Evolutionary conservation across 768 basidiomycete genomes (phyloP).

Genomic region (Rhizopogon salebrosus): DNA sequence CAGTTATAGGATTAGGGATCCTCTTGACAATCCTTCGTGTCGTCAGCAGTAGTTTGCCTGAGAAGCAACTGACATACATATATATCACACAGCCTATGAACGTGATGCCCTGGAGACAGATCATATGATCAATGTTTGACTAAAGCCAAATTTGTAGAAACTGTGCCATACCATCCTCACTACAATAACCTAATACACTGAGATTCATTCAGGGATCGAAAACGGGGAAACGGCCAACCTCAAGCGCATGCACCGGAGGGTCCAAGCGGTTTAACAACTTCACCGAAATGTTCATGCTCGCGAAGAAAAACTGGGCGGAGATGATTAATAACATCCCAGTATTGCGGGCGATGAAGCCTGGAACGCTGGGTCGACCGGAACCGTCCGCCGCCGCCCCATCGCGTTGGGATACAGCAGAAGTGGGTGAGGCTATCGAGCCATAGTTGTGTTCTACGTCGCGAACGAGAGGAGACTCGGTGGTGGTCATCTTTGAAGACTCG

Average conservation of each 20-base stretch:
- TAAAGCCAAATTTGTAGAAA: not conserved
- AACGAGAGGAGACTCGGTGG: not conserved
- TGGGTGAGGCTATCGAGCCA: not conserved
- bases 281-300: conserved; percentile 57
- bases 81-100: conserved; percentile 46
- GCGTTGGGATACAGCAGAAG: not conserved
- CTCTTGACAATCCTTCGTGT: conserved; percentile 30
- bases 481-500: not conserved
- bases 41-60: not conserved
- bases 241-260: conserved; percentile 50
- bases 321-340: conserved; percentile 56
- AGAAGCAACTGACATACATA: conserved; percentile 32
- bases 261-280: conserved; percentile 56
- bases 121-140: not conserved
- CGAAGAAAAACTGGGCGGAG: conserved; percentile 52
- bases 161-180: conserved; percentile 50
- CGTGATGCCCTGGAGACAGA: conserved; percentile 39
- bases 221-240: conserved; percentile 32
- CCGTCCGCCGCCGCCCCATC: not conserved
- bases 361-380: not conserved
- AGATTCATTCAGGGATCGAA: not conserved
- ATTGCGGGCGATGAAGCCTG: conserved; percentile 31
- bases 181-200: conserved; percentile 37
- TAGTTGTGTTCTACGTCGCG: not conserved
- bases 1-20: conserved; percentile 55